Evolutionary conservation across 371 early-diverging fungal species (phyloP).

Genomic region (Capillidium rhysosporum): DNA sequence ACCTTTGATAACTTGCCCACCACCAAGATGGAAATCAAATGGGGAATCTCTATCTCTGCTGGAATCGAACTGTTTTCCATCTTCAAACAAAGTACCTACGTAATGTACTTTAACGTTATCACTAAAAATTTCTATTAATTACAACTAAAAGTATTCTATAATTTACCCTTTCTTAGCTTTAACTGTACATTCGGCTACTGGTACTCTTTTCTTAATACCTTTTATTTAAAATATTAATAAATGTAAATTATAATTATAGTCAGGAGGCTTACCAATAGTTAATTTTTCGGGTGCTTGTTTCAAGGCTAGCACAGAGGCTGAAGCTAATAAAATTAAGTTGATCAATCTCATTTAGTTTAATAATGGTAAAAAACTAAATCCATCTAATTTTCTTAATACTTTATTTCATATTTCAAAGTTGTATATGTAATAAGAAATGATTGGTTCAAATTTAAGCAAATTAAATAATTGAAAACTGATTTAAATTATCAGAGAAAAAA

Average conservation of each 20-base stretch:
- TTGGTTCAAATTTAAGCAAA: too few relatives aligned
- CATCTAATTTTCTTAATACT: too few relatives aligned
- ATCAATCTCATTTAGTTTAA: too few relatives aligned
- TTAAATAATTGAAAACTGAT: too few relatives aligned
- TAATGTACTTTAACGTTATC: constrained; percentile 64
- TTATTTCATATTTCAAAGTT: too few relatives aligned
- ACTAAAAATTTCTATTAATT: constrained; percentile 16
- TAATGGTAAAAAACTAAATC: too few relatives aligned
- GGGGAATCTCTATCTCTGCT: constrained; percentile 43
- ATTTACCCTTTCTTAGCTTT: constrained; percentile 25
- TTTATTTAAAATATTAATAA: constrained; percentile 2
- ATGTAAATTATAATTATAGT: not conserved
- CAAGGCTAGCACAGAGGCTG: constrained; percentile 11
- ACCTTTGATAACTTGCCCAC: constrained; percentile 38
- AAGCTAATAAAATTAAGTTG: too few relatives aligned
- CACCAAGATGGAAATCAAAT: constrained; percentile 52
- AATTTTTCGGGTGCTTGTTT: constrained; percentile 27
- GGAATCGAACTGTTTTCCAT: constrained; percentile 57
- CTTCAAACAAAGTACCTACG: constrained; percentile 44
- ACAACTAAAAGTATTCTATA: too few relatives aligned
- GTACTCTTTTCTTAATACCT: constrained; percentile 25
- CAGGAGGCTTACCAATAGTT: constrained; percentile 25
- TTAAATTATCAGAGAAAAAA: too few relatives aligned
- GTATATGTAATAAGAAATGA: too few relatives aligned
- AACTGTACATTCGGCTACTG: constrained; percentile 20